Conservation (phyloP, 2,329 filamentous ascomycete genomes). For the Penicillium concentricum region DNA sequence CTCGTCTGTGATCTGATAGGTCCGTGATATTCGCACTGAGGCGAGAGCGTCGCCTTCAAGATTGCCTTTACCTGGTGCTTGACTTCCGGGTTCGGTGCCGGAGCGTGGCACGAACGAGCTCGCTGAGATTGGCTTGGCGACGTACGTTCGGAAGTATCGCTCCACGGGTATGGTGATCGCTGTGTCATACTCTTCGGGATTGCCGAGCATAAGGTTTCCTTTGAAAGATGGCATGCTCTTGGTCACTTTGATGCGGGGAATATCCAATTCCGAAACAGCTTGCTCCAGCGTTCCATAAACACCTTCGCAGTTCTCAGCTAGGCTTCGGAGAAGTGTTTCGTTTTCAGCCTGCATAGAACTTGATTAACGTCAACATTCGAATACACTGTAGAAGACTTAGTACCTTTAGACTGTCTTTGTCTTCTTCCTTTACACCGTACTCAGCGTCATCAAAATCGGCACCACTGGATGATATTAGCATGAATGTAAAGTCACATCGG, state of each 20-base stretch:
- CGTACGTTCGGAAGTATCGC: conserved; percentile 82
- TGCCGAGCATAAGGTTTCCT: conserved; percentile 75
- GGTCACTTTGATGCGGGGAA: conserved; percentile 72
- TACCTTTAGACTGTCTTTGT: conserved; percentile 72
- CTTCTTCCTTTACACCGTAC: conserved; percentile 88
- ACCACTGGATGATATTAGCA: conserved; percentile 56
- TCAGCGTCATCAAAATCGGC: conserved; percentile 92
- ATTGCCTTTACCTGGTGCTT: conserved; percentile 22
- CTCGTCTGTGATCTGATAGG: conserved; percentile 77
- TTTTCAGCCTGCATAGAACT: conserved; percentile 59
- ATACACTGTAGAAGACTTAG: not conserved
- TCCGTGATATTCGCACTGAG: conserved; percentile 71
- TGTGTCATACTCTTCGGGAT: conserved; percentile 69
- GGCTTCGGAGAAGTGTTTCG: conserved; percentile 63
- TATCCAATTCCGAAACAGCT: conserved; percentile 75
- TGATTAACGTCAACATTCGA: not conserved
- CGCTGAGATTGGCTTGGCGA: conserved; percentile 70
- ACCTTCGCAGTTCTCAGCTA: conserved; percentile 69
- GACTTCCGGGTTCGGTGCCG: conserved; percentile 39
- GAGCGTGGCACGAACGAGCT: conserved; percentile 68
- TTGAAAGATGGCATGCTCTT: conserved; percentile 76
- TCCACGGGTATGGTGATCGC: conserved; percentile 83
- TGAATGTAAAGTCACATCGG: not conserved
- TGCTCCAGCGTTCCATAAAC: conserved; percentile 81
- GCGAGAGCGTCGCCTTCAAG: conserved; percentile 52